Conservation (phyloP, 2,329 filamentous ascomycete genomes). For the Fusarium aywerte region DNA sequence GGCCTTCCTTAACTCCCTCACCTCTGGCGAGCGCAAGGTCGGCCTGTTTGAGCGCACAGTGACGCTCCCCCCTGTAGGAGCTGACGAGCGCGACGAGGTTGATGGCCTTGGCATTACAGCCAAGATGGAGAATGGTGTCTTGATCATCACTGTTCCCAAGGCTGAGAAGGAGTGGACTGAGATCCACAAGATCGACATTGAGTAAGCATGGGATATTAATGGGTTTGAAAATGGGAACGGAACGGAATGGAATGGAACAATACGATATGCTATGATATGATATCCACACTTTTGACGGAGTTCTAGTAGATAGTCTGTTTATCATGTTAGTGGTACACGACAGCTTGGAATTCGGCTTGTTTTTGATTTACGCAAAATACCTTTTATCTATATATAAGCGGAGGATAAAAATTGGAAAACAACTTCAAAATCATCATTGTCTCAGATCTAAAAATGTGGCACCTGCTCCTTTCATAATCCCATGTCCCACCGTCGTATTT, state of each 20-base stretch:
- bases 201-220: conserved; percentile 49
- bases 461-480: not conserved
- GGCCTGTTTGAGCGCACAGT: conserved; percentile 80
- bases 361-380: not conserved
- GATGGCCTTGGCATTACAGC: conserved; percentile 76
- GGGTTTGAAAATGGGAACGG: not conserved
- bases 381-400: conserved; percentile 3
- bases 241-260: not conserved
- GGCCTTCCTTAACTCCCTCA: conserved; percentile 71
- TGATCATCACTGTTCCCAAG: conserved; percentile 83
- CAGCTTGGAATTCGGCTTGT: not conserved
- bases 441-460: not conserved
- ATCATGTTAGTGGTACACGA: not conserved
- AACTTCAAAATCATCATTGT: not conserved
- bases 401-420: conserved; percentile 4
- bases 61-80: conserved; percentile 62
- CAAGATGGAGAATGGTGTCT: conserved; percentile 80
- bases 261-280: conserved; percentile 17
- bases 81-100: conserved; percentile 65
- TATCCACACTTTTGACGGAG: conserved; percentile 20
- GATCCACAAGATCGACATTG: conserved; percentile 68
- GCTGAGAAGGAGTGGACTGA: conserved; percentile 73
- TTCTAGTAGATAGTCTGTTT: conserved; percentile 24
- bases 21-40: conserved; percentile 73
- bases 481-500: no score